Evolutionary conservation across 345 rosid genomes (phyloP).

Genomic region (Salix udensis): DNA sequence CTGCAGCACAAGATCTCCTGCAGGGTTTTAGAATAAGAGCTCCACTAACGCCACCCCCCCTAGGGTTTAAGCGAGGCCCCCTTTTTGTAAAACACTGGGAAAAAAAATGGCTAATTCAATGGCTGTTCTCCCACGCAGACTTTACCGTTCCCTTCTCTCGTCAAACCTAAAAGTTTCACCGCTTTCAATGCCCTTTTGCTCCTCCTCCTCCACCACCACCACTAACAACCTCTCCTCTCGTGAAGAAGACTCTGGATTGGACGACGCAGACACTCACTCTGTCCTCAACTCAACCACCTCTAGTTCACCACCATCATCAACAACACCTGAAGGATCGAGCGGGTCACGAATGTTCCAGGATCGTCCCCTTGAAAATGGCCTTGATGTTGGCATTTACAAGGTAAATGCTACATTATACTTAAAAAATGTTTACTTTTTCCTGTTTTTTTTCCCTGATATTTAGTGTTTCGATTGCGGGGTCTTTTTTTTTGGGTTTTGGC

Average conservation of each 20-base stretch:
- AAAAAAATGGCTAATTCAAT: slow-evolving; percentile 40
- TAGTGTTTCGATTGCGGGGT: neutral
- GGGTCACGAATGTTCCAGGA: slow-evolving; percentile 39
- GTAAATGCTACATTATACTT: slow-evolving; percentile 16
- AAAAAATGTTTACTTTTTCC: neutral
- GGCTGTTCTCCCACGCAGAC: slow-evolving; percentile 53
- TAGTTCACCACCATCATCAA: neutral
- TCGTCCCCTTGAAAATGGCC: slow-evolving; percentile 66
- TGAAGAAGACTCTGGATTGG: slow-evolving; percentile 17
- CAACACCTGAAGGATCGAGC: slow-evolving; percentile 12
- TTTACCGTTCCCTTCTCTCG: slow-evolving; percentile 43
- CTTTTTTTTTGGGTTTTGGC: neutral
- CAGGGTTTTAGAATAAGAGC: too few species aligned
- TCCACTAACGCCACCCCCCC: too few species aligned
- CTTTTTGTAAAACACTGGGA: too few species aligned
- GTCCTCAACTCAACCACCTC: slow-evolving; percentile 13
- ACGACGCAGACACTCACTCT: slow-evolving; percentile 36
- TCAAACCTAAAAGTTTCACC: slow-evolving; percentile 30
- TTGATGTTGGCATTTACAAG: slow-evolving; percentile 75
- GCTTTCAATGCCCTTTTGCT: slow-evolving; percentile 43
- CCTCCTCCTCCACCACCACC: neutral
- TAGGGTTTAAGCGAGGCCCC: too few species aligned
- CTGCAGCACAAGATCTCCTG: too few species aligned
- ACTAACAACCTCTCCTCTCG: slow-evolving; percentile 33
- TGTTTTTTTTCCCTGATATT: neutral